Conservation (phyloP, 345 rosid genomes). For the Eucalyptus curtisii region DNA sequence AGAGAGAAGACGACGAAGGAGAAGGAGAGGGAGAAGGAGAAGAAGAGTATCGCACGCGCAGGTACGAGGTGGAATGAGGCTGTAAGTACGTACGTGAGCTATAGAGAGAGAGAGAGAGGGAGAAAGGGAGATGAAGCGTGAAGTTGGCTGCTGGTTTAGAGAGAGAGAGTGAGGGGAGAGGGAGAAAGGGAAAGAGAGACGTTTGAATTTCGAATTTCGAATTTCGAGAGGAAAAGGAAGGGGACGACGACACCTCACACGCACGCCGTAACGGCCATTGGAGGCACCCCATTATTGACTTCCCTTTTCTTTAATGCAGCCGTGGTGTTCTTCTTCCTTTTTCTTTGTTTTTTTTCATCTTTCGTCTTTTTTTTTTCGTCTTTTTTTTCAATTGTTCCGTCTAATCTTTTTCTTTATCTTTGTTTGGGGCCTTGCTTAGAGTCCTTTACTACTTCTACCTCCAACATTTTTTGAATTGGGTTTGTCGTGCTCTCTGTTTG, state of each 20-base stretch:
- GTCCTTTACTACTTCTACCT: not conserved
- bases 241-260: not conserved
- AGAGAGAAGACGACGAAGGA: too few relatives aligned
- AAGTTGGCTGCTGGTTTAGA: not conserved
- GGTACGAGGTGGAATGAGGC: not conserved
- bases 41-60: not conserved
- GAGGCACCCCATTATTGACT: not conserved
- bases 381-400: not conserved
- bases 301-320: not conserved
- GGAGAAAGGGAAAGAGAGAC: not conserved
- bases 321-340: not conserved
- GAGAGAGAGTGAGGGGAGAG: not conserved
- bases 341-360: not conserved
- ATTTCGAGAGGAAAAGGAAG: not conserved
- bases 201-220: conserved; percentile 1
- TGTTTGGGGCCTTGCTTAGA: not conserved
- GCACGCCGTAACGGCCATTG: not conserved
- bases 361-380: not conserved
- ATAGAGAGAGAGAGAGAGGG: not conserved
- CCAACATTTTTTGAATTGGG: not conserved
- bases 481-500: not conserved
- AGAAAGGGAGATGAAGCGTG: not conserved
- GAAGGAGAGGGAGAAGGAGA: not conserved
- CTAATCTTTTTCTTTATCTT: not conserved
- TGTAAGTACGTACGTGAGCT: not conserved